phyloP scores from a whole-genome alignment of 1,139 yeast genomes.

The Schizosaccharomyces versatilis region DNA sequence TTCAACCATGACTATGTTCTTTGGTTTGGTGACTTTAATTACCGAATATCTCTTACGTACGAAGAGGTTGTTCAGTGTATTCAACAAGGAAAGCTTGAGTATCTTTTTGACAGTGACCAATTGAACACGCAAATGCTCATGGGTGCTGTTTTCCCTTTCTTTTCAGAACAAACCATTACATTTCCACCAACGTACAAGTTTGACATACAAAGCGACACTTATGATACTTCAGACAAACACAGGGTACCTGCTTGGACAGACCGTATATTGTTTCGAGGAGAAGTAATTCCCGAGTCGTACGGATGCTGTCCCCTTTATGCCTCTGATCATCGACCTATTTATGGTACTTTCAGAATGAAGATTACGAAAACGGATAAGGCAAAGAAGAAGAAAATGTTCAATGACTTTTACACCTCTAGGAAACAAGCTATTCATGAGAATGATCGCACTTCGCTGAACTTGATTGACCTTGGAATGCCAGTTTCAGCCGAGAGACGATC shows the following conservation, averaged over 20 bases:
- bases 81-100: conserved; percentile 24
- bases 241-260: conserved; percentile 97
- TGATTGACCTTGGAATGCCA: conserved; percentile 6
- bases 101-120: conserved; percentile 56
- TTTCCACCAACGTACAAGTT: conserved; percentile 87
- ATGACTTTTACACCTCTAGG: conserved; percentile 32
- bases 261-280: conserved; percentile 37
- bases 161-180: conserved; percentile 52
- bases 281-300: conserved; percentile 43
- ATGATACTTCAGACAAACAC: conserved; percentile 79
- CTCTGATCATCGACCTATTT: conserved; percentile 89
- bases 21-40: conserved; percentile 94
- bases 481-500: not conserved
- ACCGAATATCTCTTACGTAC: conserved; percentile 52
- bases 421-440: conserved; percentile 21
- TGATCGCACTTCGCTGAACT: conserved; percentile 19
- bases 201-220: conserved; percentile 63
- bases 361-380: conserved; percentile 51
- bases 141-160: conserved; percentile 74
- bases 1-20: conserved; percentile 63
- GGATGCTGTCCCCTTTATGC: conserved; percentile 40
- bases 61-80: conserved; percentile 49
- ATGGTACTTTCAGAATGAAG: conserved; percentile 46
- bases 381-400: conserved; percentile 34
- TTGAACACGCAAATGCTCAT: conserved; percentile 55